These are phyloP conservation scores for Paraphoma chrysanthemicola DNA, from an alignment of 2,329 filamentous ascomycete genomes.

Conservation along the genomic window DNA sequence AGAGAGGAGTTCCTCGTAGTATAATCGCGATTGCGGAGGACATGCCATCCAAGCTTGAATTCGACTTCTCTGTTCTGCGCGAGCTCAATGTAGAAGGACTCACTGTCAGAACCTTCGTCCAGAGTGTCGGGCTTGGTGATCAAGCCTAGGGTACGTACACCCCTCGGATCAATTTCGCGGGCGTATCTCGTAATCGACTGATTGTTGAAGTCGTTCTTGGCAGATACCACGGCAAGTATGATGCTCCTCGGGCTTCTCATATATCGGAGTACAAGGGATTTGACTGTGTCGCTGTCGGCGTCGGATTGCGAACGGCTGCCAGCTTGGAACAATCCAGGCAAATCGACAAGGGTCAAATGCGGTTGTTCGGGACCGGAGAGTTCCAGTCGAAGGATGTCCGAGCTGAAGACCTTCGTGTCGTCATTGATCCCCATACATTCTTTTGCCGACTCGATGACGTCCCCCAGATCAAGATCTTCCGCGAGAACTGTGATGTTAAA, in stretches of 20 bases:
- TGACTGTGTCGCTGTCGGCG: constrained; percentile 42
- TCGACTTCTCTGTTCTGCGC: constrained; percentile 49
- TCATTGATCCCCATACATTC: constrained; percentile 54
- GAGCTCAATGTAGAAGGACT: constrained; percentile 48
- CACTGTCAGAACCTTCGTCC: constrained; percentile 46
- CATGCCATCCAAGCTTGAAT: constrained; percentile 59
- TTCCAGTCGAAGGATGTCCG: constrained; percentile 34
- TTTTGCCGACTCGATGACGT: constrained; percentile 56
- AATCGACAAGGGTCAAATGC: constrained; percentile 40
- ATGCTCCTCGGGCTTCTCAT: constrained; percentile 66
- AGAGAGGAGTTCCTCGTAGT: constrained; percentile 18
- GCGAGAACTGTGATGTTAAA: too few relatives aligned
- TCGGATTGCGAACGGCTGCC: constrained; percentile 37
- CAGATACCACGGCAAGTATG: constrained; percentile 58
- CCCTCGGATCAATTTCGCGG: constrained; percentile 55
- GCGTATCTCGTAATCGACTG: constrained; percentile 63
- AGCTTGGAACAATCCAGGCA: constrained; percentile 50
- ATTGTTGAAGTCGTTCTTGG: constrained; percentile 58
- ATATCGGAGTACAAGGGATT: constrained; percentile 57
- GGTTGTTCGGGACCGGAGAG: constrained; percentile 26
- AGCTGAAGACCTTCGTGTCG: constrained; percentile 14
- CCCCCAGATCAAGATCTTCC: constrained; percentile 7
- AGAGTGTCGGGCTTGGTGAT: constrained; percentile 64
- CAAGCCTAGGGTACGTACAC: constrained; percentile 60
- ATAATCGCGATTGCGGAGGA: constrained; percentile 57